Base-by-base conservation (phyloP, 495 filamentous ascomycete species). In the Penicillium ochrochloron region DNA sequence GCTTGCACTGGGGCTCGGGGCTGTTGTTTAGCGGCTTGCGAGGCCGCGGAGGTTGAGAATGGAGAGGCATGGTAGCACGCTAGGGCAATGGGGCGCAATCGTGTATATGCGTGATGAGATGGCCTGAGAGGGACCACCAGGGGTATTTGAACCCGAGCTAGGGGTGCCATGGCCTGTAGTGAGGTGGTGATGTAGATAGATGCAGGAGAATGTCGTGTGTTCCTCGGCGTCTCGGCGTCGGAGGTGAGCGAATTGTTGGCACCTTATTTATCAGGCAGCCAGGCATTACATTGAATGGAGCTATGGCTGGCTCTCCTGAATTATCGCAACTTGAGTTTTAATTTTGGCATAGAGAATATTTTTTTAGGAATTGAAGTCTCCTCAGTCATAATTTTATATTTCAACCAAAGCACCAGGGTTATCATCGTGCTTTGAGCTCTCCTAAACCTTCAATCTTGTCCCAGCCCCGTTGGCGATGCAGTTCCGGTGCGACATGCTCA, bases 1-100 rank as follows among this genome's bases (percentile, higher is more conserved):
- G 19, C 57, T 44, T 29, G 44, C 25, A 59, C 4, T 57, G 29
- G 67, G 21, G 19, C 23, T 58, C 34, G 33, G 12, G 35, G 29
- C 51, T 50, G 31, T 60, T 59, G 37, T 46, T 57, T 25, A 17
- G 50, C 14, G 52, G 53, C 27, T 35, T 55, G 59, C 15, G 46
- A 57, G 41, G 54, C 42, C 37, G 58, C 52, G 53, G 70, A 66
- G 63, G 66, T 71, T 59, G 70, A 71, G 61, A 71, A 67, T 56
- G 63, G 61, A 6, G 44, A 29, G 29, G 25, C 21, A 10, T 21
- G 41, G 46, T 50, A 25, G 53, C 31, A 57, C 17, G 34, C 31
- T 3, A 34, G 15, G n/a, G 46, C 21, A 12, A 37, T 0, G 37
- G 63, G 27, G 54, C 29, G 63, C 19, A 60, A 53, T 35, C 37